Evolutionary conservation across 805 yeast species (phyloP).

Genomic region (Kazachstania bromeliacearum): DNA sequence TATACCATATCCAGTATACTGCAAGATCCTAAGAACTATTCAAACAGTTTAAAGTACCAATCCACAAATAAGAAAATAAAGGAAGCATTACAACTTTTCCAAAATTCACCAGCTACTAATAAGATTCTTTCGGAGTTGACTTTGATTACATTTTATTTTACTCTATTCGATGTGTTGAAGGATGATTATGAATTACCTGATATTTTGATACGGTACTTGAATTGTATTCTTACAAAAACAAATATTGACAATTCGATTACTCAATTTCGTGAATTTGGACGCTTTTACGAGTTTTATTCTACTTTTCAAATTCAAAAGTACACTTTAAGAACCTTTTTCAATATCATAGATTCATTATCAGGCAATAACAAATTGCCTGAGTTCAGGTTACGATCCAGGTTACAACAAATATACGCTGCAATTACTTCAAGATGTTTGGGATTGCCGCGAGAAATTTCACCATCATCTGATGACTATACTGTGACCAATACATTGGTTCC

Average conservation of each 20-base stretch:
- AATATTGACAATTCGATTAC: slow-evolving; percentile 7
- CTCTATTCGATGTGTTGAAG: slow-evolving; percentile 8
- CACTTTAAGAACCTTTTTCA: slow-evolving; percentile 5
- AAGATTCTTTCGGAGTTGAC: neutral
- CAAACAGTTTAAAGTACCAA: slow-evolving; percentile 17
- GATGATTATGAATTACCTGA: slow-evolving; percentile 14
- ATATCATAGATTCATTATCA: neutral
- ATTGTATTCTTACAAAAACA: slow-evolving; percentile 15
- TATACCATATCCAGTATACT: slow-evolving; percentile 17
- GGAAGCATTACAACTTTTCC: slow-evolving; percentile 21
- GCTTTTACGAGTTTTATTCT: slow-evolving; percentile 7
- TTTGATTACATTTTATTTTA: neutral
- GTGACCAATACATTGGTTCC: slow-evolving; percentile 56
- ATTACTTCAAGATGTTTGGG: slow-evolving; percentile 54
- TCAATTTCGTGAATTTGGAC: slow-evolving; percentile 8
- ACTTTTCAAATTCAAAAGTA: slow-evolving; percentile 1
- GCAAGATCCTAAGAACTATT: slow-evolving; percentile 15
- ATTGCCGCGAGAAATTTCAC: slow-evolving; percentile 40
- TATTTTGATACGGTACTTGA: slow-evolving; percentile 12
- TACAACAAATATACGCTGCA: slow-evolving; percentile 33
- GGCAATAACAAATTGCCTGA: neutral
- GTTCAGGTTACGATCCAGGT: too few species aligned
- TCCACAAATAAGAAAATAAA: slow-evolving; percentile 23
- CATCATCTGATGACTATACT: slow-evolving; percentile 31
- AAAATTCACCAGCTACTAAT: slow-evolving; percentile 1